Percentiles rank a stretch among this genome's conserved stretches.
phyloP scores from a whole-genome alignment of 768 basidiomycete genomes.

The Russula lepida region DNA sequence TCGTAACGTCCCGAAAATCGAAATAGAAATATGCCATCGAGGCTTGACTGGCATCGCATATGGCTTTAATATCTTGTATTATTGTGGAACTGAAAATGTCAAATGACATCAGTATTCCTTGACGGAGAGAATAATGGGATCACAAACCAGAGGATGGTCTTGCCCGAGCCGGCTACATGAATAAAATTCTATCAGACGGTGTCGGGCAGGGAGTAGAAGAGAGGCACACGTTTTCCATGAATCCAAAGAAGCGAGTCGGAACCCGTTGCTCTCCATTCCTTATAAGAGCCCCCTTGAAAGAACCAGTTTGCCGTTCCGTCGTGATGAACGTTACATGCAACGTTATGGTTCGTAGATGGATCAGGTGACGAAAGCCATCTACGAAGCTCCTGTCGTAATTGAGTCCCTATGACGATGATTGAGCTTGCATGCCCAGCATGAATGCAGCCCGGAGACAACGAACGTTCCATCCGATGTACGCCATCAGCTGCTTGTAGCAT shows the following conservation, averaged over 20 bases:
- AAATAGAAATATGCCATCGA: neutral
- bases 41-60: neutral
- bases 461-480: neutral
- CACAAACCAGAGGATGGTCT: slow-evolving; percentile 6
- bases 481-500: neutral
- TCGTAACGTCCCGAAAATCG: neutral
- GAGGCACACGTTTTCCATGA: neutral
- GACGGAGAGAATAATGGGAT: neutral
- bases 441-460: neutral
- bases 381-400: neutral
- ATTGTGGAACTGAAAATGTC: neutral
- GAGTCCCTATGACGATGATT: neutral
- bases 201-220: neutral
- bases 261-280: neutral
- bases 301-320: neutral
- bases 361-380: slow-evolving; percentile 3
- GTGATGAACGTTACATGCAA: neutral
- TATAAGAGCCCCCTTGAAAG: neutral
- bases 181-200: no score
- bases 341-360: neutral
- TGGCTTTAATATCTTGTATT: neutral
- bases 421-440: neutral
- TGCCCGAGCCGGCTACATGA: neutral
- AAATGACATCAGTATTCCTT: neutral
- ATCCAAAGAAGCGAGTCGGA: neutral